Base-by-base conservation (phyloP, 805 yeast genomes). In the Kockiozyma suomiensis region DNA sequence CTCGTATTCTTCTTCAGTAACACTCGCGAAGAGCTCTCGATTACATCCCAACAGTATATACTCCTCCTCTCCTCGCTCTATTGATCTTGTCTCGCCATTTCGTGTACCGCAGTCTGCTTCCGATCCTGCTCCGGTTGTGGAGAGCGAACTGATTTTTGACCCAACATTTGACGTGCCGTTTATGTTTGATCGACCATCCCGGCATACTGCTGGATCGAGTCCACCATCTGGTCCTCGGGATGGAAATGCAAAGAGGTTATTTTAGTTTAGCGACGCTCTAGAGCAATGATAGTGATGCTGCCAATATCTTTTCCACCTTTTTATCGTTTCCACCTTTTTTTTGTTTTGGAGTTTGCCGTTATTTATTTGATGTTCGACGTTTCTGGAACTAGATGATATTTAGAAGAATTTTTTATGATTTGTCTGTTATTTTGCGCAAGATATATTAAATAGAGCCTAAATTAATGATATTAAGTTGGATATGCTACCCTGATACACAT, bases 21-120 rank as follows among this genome's bases (percentile, higher is more conserved):
- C 42, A 45, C 19, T 55, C 13, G 41, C 54, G 4, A 55, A 55
- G 48, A 49, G 58, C 32, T 42, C 62, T 15, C 45, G 53, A 15
- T 25, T 47, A 8, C 54, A 54, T 26, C 58, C 58, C 15, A 49
- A 45, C 33, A 50, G 57, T 21, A 38, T 59, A 10, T 50, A 59
- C 54, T 59, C 62, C 10, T 41, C 58, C 5, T 59, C 62, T 7
- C 62, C 62, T 12, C 54, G 56, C 37, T 54, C 62, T n/a, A 17
- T 50, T n/a, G 56, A 54, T n/a, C 46, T 59, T n/a, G 58, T 53
- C 19, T 28, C 58, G 7, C 58, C 58, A 5, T 42, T 40, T 17
- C 25, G 28, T 33, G 25, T 42, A 35, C 21, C 61, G 26, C 52
- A 30, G 48, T 33, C 59, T 3, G 19, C 41, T 3, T 25, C 37